Conservation (phyloP, 495 filamentous ascomycete genomes). For the Tuber magnatum region DNA sequence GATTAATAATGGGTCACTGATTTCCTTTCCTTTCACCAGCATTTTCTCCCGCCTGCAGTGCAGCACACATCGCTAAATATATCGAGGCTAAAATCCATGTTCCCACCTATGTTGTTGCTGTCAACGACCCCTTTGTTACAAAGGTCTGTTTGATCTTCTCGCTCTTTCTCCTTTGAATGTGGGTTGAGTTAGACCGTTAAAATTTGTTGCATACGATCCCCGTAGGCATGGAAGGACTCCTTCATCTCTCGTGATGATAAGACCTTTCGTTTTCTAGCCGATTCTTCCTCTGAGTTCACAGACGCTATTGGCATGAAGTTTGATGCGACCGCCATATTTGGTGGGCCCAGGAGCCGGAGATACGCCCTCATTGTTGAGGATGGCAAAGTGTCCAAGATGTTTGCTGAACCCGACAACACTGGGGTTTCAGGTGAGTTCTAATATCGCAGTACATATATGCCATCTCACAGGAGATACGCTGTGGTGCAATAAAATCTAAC, state of each 20-base stretch:
- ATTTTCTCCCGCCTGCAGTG: constrained; percentile 61
- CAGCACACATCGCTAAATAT: constrained; percentile 72
- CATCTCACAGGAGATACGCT: neutral
- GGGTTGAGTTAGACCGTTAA: neutral
- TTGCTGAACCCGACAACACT: constrained; percentile 90
- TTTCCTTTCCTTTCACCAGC: constrained; percentile 39
- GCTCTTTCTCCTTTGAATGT: neutral
- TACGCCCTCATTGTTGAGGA: constrained; percentile 75
- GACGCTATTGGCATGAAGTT: constrained; percentile 77
- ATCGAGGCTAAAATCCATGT: constrained; percentile 71
- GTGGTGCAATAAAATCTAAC: neutral
- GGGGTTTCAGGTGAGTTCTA: constrained; percentile 65
- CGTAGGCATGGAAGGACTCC: constrained; percentile 30
- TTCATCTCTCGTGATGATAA: constrained; percentile 42
- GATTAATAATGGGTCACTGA: neutral
- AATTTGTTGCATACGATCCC: neutral
- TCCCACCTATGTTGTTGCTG: constrained; percentile 73
- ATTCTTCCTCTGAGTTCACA: constrained; percentile 76
- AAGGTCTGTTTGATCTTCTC: constrained; percentile 46
- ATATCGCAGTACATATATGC: neutral
- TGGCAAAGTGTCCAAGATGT: constrained; percentile 66
- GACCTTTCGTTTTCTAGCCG: constrained; percentile 74
- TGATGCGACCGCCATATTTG: constrained; percentile 77
- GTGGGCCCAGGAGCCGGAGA: constrained; percentile 75
- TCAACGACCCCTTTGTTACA: constrained; percentile 90